Base-by-base conservation (phyloP, 1,139 yeast species). In the Lodderomyces jiufengensis region DNA sequence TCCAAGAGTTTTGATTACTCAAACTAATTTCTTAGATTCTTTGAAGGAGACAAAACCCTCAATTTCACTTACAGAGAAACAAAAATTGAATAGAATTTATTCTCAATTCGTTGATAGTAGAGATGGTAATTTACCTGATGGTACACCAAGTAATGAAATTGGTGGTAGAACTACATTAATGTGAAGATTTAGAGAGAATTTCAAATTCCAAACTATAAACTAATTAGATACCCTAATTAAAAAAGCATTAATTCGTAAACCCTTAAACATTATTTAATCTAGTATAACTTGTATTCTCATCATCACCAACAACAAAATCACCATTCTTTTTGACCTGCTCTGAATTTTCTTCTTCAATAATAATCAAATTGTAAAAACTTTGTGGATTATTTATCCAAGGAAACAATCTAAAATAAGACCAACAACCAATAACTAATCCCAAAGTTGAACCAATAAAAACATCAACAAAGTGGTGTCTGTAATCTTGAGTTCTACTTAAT, bases 41-140 rank as follows among this genome's bases (percentile, higher is more conserved):
- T 60, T 86, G 34, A 52, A 61, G 20, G 95, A 85, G 43, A 87
- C 97, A 1, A 87, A 84, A 47, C 90, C 95, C 8, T 85, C 95
- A 29, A 87, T 92, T 31, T 87, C 97, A 0, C 60, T 66, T 1
- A 74, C 78, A 13, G 97, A 92, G 52, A 73, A 76, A 46, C 48
- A 50, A 9, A 85, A 87, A 51, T 72, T 90, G 34, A 62, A 67
- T 20, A 62, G 55, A 0, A 82, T 92, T 31, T 92, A 92, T 55
- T 57, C 68, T 25, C 80, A 84, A 54, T 92, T 92, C 55, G 77
- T 83, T 11, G 74, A 80, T 22, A 92, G 80, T 23, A 64, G 97
- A 32, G 90, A 84, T 43, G 97, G 96, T 0, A 82, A 84, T 41
- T 80, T 90, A 88, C 95, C 95, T 1, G 80, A 80, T 47, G 97